phyloP scores from a whole-genome alignment of 176 grass and related monocot genomes.

The Carex myosuroides region DNA sequence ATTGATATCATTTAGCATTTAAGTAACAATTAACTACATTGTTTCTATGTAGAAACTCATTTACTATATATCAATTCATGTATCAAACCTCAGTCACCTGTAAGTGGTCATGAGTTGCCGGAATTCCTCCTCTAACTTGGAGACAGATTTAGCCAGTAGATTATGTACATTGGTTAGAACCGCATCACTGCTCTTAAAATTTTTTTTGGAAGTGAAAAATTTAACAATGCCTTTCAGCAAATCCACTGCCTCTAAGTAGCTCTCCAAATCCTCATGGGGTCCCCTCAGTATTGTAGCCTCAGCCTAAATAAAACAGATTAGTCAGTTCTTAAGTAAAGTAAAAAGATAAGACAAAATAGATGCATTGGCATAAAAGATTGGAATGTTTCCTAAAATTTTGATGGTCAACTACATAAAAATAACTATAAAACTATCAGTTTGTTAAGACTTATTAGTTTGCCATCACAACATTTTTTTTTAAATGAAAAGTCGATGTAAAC shows the following conservation, averaged over 20 bases:
- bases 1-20: background rate
- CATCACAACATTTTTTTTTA: background rate
- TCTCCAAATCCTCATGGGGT: constrained; percentile 83
- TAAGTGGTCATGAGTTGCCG: constrained; percentile 56
- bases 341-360: background rate
- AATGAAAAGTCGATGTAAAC: background rate
- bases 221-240: constrained; percentile 49
- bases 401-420: background rate
- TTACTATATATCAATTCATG: background rate
- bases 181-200: constrained; percentile 53
- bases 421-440: background rate
- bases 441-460: background rate
- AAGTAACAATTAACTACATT: background rate
- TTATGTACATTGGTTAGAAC: constrained; percentile 59
- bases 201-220: constrained; percentile 77
- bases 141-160: constrained; percentile 56
- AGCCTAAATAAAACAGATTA: constrained; percentile 37
- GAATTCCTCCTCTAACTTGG: constrained; percentile 89
- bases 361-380: background rate
- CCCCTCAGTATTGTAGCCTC: constrained; percentile 71
- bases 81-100: constrained; percentile 18
- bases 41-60: background rate
- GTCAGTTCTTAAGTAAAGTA: background rate
- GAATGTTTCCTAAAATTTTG: background rate
- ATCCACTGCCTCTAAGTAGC: constrained; percentile 78